These are phyloP conservation scores for Peniophora sp. DNA, from an alignment of 1,284 basidiomycete genomes.

Conservation along the genomic window DNA sequence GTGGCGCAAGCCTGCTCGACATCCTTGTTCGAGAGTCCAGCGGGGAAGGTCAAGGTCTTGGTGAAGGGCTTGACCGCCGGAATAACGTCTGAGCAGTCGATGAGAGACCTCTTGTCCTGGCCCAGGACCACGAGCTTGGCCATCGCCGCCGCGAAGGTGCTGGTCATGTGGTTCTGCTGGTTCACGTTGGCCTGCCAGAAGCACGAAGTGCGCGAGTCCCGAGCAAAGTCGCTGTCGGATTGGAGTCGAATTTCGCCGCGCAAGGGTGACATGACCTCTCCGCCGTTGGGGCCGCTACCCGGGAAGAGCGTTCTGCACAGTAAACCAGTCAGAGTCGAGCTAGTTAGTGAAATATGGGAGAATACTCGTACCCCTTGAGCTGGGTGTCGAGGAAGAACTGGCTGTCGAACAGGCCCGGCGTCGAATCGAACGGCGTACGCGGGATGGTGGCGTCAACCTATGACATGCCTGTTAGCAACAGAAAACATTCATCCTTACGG, in stretches of 20 bases:
- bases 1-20: background rate
- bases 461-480: background rate
- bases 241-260: slow-evolving; percentile 20
- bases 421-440: slow-evolving; percentile 23
- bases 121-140: slow-evolving; percentile 21
- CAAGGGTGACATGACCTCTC: slow-evolving; percentile 16
- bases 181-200: slow-evolving; percentile 15
- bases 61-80: background rate
- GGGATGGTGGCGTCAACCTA: slow-evolving; percentile 16
- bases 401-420: slow-evolving; percentile 26
- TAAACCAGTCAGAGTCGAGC: too few relatives aligned
- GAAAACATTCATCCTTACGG: slow-evolving; percentile 7
- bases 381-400: slow-evolving; percentile 32
- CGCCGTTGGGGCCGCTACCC: slow-evolving; percentile 18
- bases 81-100: too few relatives aligned
- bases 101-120: slow-evolving; percentile 10
- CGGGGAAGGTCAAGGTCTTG: background rate
- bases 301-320: slow-evolving; percentile 24
- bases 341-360: too few relatives aligned
- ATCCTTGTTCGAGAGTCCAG: background rate
- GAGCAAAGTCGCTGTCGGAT: slow-evolving; percentile 16
- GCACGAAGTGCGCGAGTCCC: slow-evolving; percentile 16
- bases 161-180: slow-evolving; percentile 16
- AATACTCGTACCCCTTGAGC: too few relatives aligned
- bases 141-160: slow-evolving; percentile 20